Evolutionary conservation across 495 filamentous ascomycete genomes (phyloP).

Genomic region (Trichoderma erinaceum): DNA sequence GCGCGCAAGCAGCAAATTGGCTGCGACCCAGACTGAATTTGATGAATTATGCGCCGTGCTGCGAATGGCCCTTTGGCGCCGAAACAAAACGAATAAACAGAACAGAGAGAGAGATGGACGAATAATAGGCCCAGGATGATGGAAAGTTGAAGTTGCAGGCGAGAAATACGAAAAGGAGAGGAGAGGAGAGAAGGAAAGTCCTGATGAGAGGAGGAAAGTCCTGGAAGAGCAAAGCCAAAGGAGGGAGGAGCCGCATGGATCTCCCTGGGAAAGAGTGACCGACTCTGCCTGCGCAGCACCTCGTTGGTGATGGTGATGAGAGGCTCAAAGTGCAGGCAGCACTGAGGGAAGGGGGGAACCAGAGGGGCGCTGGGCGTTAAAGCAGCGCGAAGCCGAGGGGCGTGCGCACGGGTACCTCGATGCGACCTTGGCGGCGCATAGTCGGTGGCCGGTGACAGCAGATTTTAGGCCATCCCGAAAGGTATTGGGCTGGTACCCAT

Average conservation of each 20-base stretch:
- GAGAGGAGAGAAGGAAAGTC: neutral
- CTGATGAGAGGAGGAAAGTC: neutral
- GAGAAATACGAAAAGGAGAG: neutral
- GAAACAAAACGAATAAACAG: neutral
- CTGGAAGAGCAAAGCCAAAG: neutral
- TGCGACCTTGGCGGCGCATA: neutral
- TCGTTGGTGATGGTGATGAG: conserved; percentile 8
- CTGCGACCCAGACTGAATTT: neutral
- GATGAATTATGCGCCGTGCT: neutral
- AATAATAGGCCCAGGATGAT: neutral
- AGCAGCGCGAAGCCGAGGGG: conserved; percentile 10
- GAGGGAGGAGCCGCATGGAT: neutral
- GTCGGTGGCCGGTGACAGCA: neutral
- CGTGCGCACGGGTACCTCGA: conserved; percentile 4
- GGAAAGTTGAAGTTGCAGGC: neutral
- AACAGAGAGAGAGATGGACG: neutral
- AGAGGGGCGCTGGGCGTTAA: conserved; percentile 6
- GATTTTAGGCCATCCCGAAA: neutral
- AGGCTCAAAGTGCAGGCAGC: conserved; percentile 9
- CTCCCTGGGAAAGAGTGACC: neutral
- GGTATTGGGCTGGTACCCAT: neutral
- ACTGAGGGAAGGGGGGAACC: conserved; percentile 9
- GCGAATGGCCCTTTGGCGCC: conserved; percentile 1
- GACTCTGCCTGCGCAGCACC: neutral
- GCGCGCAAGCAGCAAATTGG: conserved; percentile 11